A percentile compares a stretch with the other conserved stretches of the same genome.
Conservation (phyloP, 345 rosid species). For the Bruguiera gymnorhiza region DNA sequence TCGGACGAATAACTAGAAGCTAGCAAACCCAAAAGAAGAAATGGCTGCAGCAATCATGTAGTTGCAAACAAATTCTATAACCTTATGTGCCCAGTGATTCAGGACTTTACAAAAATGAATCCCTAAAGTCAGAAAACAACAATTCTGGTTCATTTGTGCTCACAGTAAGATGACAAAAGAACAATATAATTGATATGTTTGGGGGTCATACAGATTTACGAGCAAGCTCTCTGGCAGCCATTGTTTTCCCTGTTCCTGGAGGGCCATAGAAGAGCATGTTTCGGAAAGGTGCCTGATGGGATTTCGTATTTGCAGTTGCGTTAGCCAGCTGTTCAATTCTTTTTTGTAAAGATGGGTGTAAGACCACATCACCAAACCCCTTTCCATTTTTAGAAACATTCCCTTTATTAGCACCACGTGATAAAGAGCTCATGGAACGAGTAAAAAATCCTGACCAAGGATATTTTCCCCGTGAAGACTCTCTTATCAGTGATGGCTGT, state of each 20-base stretch:
- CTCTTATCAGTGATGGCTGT: constrained; percentile 95
- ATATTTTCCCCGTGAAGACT: constrained; percentile 95
- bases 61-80: no score
- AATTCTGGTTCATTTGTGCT: no score
- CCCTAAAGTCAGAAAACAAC: no score
- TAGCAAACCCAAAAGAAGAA: not conserved
- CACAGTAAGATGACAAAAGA: not conserved
- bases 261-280: constrained; percentile 98
- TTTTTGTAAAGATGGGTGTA: constrained; percentile 82
- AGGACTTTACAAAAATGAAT: no score
- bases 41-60: not conserved
- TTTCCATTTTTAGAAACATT: constrained; percentile 50
- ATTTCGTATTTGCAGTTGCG: constrained; percentile 95
- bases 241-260: constrained; percentile 98
- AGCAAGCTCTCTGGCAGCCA: constrained; percentile 97
- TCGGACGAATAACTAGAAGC: not conserved
- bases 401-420: constrained; percentile 45
- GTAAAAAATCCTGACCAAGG: constrained; percentile 86
- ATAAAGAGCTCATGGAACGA: constrained; percentile 41
- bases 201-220: constrained; percentile 69
- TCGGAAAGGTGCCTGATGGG: constrained; percentile 91
- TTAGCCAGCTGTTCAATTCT: constrained; percentile 79
- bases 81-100: no score
- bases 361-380: constrained; percentile 91
- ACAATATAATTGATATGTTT: not conserved